Base-by-base conservation (phyloP, 352 stramenopile species). In the Pythium phragmitis region DNA sequence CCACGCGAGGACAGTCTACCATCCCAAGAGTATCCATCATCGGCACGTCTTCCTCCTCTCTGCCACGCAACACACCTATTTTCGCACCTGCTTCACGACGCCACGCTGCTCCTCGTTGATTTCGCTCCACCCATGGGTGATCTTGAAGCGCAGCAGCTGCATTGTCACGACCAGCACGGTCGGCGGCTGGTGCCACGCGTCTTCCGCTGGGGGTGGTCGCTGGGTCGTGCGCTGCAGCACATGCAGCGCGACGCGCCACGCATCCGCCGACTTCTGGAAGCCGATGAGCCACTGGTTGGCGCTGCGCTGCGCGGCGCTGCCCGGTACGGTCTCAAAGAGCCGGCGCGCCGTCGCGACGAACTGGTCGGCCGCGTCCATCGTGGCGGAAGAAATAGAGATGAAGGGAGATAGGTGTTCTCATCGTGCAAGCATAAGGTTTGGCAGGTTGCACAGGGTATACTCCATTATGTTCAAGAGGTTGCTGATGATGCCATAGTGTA, bases 281-380 rank as follows among this genome's bases (percentile, higher is more conserved):
- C 69, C 55, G 63, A 92, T 78, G 36, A 92, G 77, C 84, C 84
- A 92, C 23, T 72, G 52, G 53, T 90, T 90, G n/a, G 84, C 84
- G 26, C 67, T 68, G 34, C 65, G 69, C 59, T 91, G 82, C 54
- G 74, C 80, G 8, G 19, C 52, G 49, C 84, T 86, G 45, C 82
- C 84, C 0, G 82, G 69, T 17, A 57, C 67, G 28, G 81, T 83
- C 56, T 90, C 80, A 28, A 92, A 89, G 59, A 92, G 82, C 68
- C 85, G 67, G 37, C 73, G 70, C 58, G 82, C 79, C 50, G 73
- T 86, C 42, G 77, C 71, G 17, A 82, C 67, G 7, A 90, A 73
- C 54, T 89, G 72, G 64, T 89, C 72, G 21, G 62, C 66, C 70
- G 48, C 39, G 42, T 64, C 54, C 58, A 65, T 67, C 26, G 23